Percentiles rank a stretch among this genome's conserved stretches.
These are phyloP conservation scores for Colletotrichum lindemuthianum DNA, from an alignment of 2,329 filamentous ascomycete species.

Conservation along the genomic window DNA sequence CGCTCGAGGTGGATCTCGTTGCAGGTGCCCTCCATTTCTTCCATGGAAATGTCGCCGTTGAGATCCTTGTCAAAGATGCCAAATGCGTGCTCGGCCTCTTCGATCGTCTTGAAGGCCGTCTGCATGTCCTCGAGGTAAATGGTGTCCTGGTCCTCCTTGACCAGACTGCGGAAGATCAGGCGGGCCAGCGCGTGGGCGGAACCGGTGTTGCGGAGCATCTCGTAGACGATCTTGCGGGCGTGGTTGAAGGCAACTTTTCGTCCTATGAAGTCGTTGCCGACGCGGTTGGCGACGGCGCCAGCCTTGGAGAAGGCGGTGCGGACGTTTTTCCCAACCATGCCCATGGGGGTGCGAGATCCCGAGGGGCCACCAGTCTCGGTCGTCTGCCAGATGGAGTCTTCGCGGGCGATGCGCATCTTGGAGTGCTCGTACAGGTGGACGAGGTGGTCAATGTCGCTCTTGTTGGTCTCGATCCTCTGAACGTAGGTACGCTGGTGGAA, in stretches of 20 bases:
- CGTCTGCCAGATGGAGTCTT: slow-evolving; percentile 60
- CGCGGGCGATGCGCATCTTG: slow-evolving; percentile 74
- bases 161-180: slow-evolving; percentile 87
- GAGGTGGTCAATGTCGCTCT: slow-evolving; percentile 79
- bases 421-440: slow-evolving; percentile 73
- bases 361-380: slow-evolving; percentile 53
- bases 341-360: slow-evolving; percentile 79
- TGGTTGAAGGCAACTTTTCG: slow-evolving; percentile 77
- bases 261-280: slow-evolving; percentile 93
- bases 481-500: slow-evolving; percentile 93
- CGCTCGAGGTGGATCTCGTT: slow-evolving; percentile 95
- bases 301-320: slow-evolving; percentile 81
- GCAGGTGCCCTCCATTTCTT: slow-evolving; percentile 91
- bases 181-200: slow-evolving; percentile 87
- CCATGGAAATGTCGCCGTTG: slow-evolving; percentile 96
- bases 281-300: slow-evolving; percentile 83
- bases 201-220: slow-evolving; percentile 76
- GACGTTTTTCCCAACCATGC: slow-evolving; percentile 78
- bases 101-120: slow-evolving; percentile 80
- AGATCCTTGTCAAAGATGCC: slow-evolving; percentile 95
- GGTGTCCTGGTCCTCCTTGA: slow-evolving; percentile 77
- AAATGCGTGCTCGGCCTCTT: slow-evolving; percentile 91
- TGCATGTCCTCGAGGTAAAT: slow-evolving; percentile 82
- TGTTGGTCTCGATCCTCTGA: slow-evolving; percentile 90
- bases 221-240: slow-evolving; percentile 84